Conservation (phyloP, 2,329 filamentous ascomycete genomes). For the Chrysosporium queenslandicum region DNA sequence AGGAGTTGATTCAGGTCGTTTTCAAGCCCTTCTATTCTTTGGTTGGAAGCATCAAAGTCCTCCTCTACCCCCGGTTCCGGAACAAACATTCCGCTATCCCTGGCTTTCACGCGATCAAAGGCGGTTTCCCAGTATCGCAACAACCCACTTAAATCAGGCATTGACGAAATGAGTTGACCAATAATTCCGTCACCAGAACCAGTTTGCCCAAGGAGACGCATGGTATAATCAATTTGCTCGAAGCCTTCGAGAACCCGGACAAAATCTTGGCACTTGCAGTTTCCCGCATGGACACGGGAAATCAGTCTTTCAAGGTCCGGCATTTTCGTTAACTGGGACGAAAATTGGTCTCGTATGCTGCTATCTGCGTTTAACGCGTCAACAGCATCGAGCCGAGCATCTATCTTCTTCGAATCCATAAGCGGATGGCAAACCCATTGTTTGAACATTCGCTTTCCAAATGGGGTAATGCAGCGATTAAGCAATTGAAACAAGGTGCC, state of each 20-base stretch:
- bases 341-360: slow-evolving; percentile 74
- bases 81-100: slow-evolving; percentile 69
- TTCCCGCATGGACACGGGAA: slow-evolving; percentile 83
- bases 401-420: slow-evolving; percentile 76
- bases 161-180: slow-evolving; percentile 67
- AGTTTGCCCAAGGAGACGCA: slow-evolving; percentile 64
- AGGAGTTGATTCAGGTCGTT: slow-evolving; percentile 61
- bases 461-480: slow-evolving; percentile 90
- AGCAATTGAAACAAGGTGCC: slow-evolving; percentile 85
- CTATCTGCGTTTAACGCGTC: slow-evolving; percentile 81
- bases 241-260: slow-evolving; percentile 89
- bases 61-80: slow-evolving; percentile 80
- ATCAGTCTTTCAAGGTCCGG: slow-evolving; percentile 90
- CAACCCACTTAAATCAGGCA: slow-evolving; percentile 70
- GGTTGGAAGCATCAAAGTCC: slow-evolving; percentile 79
- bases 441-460: slow-evolving; percentile 89
- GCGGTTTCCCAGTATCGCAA: slow-evolving; percentile 82
- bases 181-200: slow-evolving; percentile 73
- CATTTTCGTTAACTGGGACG: slow-evolving; percentile 77
- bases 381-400: slow-evolving; percentile 86
- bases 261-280: slow-evolving; percentile 87
- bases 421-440: slow-evolving; percentile 97
- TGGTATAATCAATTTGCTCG: slow-evolving; percentile 93
- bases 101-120: slow-evolving; percentile 73
- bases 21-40: slow-evolving; percentile 65